Evolutionary conservation across 164 flowering plant species (phyloP).

Genomic region (Annona cherimola): DNA sequence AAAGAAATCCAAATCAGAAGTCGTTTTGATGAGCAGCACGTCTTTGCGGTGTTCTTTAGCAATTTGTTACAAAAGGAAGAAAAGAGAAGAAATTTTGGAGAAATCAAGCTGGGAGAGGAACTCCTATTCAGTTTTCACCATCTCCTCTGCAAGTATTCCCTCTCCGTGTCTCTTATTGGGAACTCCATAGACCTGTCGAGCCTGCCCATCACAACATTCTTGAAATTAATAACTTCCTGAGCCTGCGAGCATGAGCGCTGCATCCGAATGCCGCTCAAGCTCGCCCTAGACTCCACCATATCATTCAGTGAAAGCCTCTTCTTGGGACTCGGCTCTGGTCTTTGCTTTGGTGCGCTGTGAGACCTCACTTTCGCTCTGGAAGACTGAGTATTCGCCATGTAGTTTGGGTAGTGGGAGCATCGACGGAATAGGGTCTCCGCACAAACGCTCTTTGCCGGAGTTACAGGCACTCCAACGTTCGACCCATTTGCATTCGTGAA

Average conservation of each 20-base stretch:
- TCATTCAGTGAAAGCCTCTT: constrained; percentile 58
- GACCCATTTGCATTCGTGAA: constrained; percentile 26
- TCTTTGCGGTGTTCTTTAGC: background rate
- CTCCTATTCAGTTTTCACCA: constrained; percentile 4
- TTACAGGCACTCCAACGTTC: constrained; percentile 27
- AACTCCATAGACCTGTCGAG: constrained; percentile 26
- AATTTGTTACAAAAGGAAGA: background rate
- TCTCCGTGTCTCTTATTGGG: constrained; percentile 16
- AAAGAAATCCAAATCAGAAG: background rate
- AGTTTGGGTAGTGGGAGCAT: constrained; percentile 49
- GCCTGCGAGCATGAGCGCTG: constrained; percentile 41
- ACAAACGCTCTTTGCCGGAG: constrained; percentile 69
- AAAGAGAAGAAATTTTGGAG: too few relatives aligned
- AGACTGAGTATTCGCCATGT: constrained; percentile 75
- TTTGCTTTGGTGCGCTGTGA: constrained; percentile 74
- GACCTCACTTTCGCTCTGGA: constrained; percentile 71
- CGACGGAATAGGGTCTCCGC: constrained; percentile 40
- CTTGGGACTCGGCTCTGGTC: constrained; percentile 59
- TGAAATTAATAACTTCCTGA: constrained; percentile 38
- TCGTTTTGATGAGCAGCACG: background rate
- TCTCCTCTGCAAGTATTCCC: constrained; percentile 19
- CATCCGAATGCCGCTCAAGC: constrained; percentile 66
- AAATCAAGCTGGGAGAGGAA: background rate
- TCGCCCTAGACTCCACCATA: constrained; percentile 59
- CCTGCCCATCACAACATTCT: constrained; percentile 28